Evolutionary conservation across 441 rosid genomes (phyloP).

Genomic region (Brassica hybrid): DNA sequence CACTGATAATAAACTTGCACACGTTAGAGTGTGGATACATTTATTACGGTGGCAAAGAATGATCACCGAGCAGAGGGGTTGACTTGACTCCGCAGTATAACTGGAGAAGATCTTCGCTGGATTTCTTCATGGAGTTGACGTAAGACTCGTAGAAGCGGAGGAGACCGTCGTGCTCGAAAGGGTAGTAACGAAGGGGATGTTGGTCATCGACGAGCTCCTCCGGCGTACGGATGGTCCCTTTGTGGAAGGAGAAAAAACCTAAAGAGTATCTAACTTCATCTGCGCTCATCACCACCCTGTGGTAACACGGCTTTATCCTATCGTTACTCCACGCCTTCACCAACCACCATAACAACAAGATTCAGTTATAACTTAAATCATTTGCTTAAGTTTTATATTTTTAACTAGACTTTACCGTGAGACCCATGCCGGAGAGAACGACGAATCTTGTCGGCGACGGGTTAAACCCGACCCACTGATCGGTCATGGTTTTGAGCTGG

Average conservation of each 20-base stretch:
- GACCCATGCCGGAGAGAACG: slow-evolving; percentile 66
- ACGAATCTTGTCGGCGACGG: slow-evolving; percentile 61
- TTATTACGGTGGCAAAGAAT: background rate
- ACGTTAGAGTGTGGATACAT: no score
- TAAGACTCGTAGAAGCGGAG: slow-evolving; percentile 50
- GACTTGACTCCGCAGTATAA: slow-evolving; percentile 33
- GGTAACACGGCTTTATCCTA: slow-evolving; percentile 59
- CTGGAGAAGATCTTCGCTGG: slow-evolving; percentile 30
- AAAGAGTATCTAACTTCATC: slow-evolving; percentile 55
- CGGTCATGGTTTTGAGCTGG: slow-evolving; percentile 52
- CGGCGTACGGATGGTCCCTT: slow-evolving; percentile 48
- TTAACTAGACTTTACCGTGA: slow-evolving; percentile 50
- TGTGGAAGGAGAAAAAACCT: slow-evolving; percentile 58
- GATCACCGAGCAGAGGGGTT: no score
- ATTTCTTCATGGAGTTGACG: slow-evolving; percentile 24
- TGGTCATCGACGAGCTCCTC: slow-evolving; percentile 64
- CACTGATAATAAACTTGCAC: background rate
- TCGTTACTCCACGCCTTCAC: slow-evolving; percentile 77
- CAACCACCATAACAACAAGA: background rate
- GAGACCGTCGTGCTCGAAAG: slow-evolving; percentile 58
- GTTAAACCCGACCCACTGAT: slow-evolving; percentile 53
- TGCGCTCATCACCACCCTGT: slow-evolving; percentile 57
- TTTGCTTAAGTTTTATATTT: background rate
- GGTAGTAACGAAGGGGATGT: slow-evolving; percentile 58
- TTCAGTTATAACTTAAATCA: background rate